Evolutionary conservation across 1,284 basidiomycete species (phyloP), one percentile per base, ranked within the genome.

Genomic region (Cutaneotrichosporon cutaneum): DNA sequence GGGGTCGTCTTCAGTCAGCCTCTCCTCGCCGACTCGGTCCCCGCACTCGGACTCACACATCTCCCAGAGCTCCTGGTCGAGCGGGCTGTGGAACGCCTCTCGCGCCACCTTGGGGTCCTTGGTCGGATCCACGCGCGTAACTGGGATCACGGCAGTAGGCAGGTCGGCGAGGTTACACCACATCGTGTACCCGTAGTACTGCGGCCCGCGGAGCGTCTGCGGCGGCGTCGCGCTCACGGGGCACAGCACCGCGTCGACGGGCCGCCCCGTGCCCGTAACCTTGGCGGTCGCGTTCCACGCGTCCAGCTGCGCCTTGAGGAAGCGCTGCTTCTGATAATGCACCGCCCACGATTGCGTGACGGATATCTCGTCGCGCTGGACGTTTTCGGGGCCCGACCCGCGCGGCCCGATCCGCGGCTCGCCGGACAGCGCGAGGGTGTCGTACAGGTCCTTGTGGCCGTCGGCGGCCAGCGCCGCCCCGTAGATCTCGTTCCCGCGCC

Each of bases 141-240:
- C 86, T 0, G 90, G 90, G 65, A 91, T 82, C 4, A 84, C 77
- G 16, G 84, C 77, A 2, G 83, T 81, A 0, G 87, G 81, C 65
- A 85, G 87, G 72, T 90, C 90, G 30, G 81, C 62, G n/a, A 68
- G 42, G 58, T 68, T 68, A 55, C 55, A 64, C 32, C 63, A 48
- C 10, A 26, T 26, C 16, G 64, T 65, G 58, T 68, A 68, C 9
- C 59, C 47, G 47, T 48, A 48, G 26, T 48, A 59, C 13, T 42
- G 27, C 53, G 42, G 44, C 16, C 22, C 39, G 35, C 56, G 47
- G n/a, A 35, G 33, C 35, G 56, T 62, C 33, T 45, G 51, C 44
- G 60, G 51, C 33, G 54, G 13, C 3, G 61, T 60, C 10, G 33
- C 35, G 1, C 36, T 24, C 33, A 54, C 54, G 7, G 64, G 59